Conservation (phyloP, 257 asterid species). For the Salvia hispanica region DNA sequence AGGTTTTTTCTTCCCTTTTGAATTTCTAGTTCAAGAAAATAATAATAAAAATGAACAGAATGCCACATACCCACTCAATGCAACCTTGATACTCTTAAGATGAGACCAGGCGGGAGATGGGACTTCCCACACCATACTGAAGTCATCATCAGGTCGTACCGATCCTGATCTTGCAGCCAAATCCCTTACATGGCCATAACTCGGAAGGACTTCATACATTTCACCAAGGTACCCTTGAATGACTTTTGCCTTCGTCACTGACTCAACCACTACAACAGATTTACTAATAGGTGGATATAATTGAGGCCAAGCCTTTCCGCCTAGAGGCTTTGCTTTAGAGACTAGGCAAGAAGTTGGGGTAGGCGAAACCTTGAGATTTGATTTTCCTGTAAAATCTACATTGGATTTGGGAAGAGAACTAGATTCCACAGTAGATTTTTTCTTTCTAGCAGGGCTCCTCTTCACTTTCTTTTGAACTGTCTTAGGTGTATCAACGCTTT, state of each 20-base stretch:
- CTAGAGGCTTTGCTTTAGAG: slow-evolving; percentile 39
- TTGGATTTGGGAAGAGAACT: slow-evolving; percentile 31
- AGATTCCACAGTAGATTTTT: slow-evolving; percentile 43
- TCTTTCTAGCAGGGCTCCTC: slow-evolving; percentile 40
- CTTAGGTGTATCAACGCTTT: slow-evolving; percentile 35
- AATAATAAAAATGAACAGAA: background rate
- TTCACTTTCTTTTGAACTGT: slow-evolving; percentile 39
- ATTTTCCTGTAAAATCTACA: slow-evolving; percentile 32
- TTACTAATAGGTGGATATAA: slow-evolving; percentile 78
- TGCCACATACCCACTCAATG: slow-evolving; percentile 75
- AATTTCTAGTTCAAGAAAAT: no score
- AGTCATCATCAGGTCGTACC: slow-evolving; percentile 91
- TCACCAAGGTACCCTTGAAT: slow-evolving; percentile 96
- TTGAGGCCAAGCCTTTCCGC: slow-evolving; percentile 49
- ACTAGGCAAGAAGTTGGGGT: slow-evolving; percentile 32
- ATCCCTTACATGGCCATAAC: slow-evolving; percentile 96
- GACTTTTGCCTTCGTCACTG: slow-evolving; percentile 81
- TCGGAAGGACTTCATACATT: slow-evolving; percentile 91
- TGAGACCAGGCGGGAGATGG: slow-evolving; percentile 97
- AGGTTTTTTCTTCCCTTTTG: no score
- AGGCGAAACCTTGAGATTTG: slow-evolving; percentile 35
- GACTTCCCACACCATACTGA: slow-evolving; percentile 99
- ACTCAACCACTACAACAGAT: slow-evolving; percentile 84
- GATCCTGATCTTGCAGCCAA: slow-evolving; percentile 98
- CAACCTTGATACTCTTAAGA: slow-evolving; percentile 85